These are phyloP conservation scores for Beauveria pseudobassiana DNA, from an alignment of 2,329 filamentous ascomycete genomes.

Conservation along the genomic window DNA sequence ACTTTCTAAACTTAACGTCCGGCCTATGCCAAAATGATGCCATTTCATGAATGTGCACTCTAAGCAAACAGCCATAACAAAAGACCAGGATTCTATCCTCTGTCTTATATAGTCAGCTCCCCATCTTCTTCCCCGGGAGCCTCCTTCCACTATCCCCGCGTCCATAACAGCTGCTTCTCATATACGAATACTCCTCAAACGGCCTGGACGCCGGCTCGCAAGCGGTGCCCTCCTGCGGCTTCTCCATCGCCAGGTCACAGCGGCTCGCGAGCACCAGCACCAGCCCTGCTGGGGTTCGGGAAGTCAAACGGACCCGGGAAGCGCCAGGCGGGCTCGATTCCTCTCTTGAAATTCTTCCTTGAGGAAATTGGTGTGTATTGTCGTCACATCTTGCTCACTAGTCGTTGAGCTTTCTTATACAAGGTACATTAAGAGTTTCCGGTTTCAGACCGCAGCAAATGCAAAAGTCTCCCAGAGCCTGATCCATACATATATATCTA, in stretches of 20 bases:
- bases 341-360: not conserved
- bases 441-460: not conserved
- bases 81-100: too few species aligned
- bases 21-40: too few species aligned
- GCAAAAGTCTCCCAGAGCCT: not conserved
- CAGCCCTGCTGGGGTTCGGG: slow-evolving; percentile 24
- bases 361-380: too few species aligned
- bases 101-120: too few species aligned
- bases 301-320: slow-evolving; percentile 21
- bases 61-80: too few species aligned
- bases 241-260: slow-evolving; percentile 32
- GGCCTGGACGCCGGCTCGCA: slow-evolving; percentile 18
- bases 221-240: slow-evolving; percentile 14
- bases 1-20: too few species aligned
- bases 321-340: slow-evolving; percentile 22
- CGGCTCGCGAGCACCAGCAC: slow-evolving; percentile 30
- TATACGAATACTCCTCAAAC: slow-evolving; percentile 4
- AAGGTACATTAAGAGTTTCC: not conserved
- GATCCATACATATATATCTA: not conserved
- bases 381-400: not conserved
- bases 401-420: too few species aligned
- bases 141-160: not conserved
- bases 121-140: not conserved
- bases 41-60: too few species aligned
- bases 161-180: not conserved